Percentiles rank a stretch among this genome's conserved stretches.
Conservation (phyloP, 805 yeast species). For the Wickerhamomyces queroliae region DNA sequence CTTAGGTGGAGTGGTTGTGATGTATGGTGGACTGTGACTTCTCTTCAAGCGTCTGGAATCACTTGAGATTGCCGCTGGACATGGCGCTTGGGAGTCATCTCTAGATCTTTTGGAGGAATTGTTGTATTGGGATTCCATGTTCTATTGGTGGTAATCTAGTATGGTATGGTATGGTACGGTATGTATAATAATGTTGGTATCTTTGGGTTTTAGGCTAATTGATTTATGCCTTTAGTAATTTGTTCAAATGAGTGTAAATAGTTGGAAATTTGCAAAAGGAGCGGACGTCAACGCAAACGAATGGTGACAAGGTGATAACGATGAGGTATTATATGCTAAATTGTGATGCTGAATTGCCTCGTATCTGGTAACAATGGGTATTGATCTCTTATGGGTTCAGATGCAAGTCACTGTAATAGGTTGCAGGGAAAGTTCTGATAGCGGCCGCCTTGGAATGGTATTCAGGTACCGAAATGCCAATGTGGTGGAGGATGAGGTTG, state of each 20-base stretch:
- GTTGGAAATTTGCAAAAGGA: constrained; percentile 13
- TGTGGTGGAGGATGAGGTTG: too few relatives aligned
- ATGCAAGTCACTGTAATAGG: too few relatives aligned
- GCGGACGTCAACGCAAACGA: constrained; percentile 27
- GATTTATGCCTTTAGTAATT: not conserved
- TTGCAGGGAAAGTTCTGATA: too few relatives aligned
- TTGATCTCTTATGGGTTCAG: too few relatives aligned
- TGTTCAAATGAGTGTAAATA: constrained; percentile 2
- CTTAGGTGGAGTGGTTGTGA: constrained; percentile 8
- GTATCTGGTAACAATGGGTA: too few relatives aligned
- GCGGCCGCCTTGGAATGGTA: too few relatives aligned
- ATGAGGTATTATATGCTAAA: not conserved
- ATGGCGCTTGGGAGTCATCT: constrained; percentile 9
- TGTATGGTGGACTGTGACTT: constrained; percentile 7
- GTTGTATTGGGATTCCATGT: too few relatives aligned
- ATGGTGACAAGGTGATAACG: constrained; percentile 20
- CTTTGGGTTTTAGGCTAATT: not conserved
- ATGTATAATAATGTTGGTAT: not conserved
- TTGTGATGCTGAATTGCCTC: not conserved
- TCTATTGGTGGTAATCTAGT: too few relatives aligned
- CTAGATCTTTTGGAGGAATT: constrained; percentile 17
- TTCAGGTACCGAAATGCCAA: too few relatives aligned
- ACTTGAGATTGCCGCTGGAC: not conserved
- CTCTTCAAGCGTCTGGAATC: constrained; percentile 15
- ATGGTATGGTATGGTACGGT: not conserved